Evolutionary conservation across 1,284 basidiomycete genomes (phyloP), one percentile per base, ranked within the genome.

Genomic region (Trichosporon sp.): DNA sequence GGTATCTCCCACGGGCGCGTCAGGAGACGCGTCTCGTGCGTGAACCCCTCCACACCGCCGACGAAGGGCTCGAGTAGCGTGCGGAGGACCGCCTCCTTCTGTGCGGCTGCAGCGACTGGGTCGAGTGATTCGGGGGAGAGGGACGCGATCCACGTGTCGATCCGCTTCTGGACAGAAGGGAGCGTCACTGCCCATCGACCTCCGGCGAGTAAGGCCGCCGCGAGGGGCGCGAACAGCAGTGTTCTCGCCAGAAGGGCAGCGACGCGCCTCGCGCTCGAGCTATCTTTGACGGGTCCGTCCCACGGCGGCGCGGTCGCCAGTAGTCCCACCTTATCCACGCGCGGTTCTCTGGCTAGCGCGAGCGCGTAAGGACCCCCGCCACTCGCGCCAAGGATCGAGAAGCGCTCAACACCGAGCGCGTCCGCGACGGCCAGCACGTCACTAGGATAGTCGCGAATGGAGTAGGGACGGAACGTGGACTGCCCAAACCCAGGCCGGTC

Each of bases 401-500:
- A 65, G 16, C 37, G 46, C 2, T n/a, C 40, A 1, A 68, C 10
- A 1, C 35, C 68, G 2, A 73, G 46, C 19, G 70, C 64, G 37
- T 70, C 70, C 10, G 68, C 32, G 2, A 75, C 68, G 0, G 66
- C 56, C 1, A 51, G 21, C 1, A 73, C 19, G 68, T 75, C 72
- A 1, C 32, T 19, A 0, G 70, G 54, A 51, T 40, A 40, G 12
- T 67, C 71, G 1, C 10, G 10, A 46, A 75, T 66, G 3, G 21
- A 19, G 35, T 65, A 54, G 4, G 37, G 65, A 0, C 31, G 65
- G 8, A 26, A 56, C 1, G 67, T 48, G 7, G 71, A 71, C 6
- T 59, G 26, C 1, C 74, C 74, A 26, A 71, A 73, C 1, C 74
- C 74, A 0, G 74, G 74, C 1, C 74, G 70, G 65, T 75, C 74